These are phyloP conservation scores for Penicillium thymicola DNA, from an alignment of 2,329 filamentous ascomycete species.

Conservation along the genomic window DNA sequence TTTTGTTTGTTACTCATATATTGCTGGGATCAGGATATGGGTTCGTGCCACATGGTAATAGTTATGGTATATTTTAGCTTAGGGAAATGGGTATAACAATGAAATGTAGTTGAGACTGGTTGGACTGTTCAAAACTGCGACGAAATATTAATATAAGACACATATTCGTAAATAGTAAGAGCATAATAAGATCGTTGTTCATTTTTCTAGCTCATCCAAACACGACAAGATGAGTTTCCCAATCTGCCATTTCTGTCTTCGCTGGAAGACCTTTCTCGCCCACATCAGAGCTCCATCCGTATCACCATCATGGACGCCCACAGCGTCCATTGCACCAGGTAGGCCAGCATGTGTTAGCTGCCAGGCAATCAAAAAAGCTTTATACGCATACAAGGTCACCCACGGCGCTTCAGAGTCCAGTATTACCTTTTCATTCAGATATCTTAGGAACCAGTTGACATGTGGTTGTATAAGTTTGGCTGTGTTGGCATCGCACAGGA, in stretches of 20 bases:
- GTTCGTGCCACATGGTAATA: neutral
- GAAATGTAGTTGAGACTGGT: neutral
- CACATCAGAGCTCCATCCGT: slow-evolving; percentile 21
- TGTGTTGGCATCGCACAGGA: slow-evolving; percentile 32
- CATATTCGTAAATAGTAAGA: neutral
- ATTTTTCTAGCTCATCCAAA: slow-evolving; percentile 26
- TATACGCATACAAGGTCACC: slow-evolving; percentile 42
- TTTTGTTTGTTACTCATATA: neutral
- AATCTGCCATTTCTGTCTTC: slow-evolving; percentile 31
- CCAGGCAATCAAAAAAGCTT: slow-evolving; percentile 44
- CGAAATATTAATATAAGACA: neutral
- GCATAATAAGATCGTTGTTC: neutral
- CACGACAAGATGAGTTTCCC: slow-evolving; percentile 33
- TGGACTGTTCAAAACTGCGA: neutral
- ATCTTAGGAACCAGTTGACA: slow-evolving; percentile 41
- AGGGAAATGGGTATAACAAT: neutral
- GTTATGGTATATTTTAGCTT: neutral
- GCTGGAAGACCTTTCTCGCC: slow-evolving; percentile 33
- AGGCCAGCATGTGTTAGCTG: slow-evolving; percentile 34
- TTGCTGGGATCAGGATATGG: neutral
- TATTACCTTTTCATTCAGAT: slow-evolving; percentile 27
- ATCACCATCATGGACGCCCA: slow-evolving; percentile 35
- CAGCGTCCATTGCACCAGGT: slow-evolving; percentile 34
- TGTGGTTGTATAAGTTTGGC: slow-evolving; percentile 34
- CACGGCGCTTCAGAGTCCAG: slow-evolving; percentile 38